Conservation (phyloP, 345 rosid genomes). For the Abelmoschus esculentus region DNA sequence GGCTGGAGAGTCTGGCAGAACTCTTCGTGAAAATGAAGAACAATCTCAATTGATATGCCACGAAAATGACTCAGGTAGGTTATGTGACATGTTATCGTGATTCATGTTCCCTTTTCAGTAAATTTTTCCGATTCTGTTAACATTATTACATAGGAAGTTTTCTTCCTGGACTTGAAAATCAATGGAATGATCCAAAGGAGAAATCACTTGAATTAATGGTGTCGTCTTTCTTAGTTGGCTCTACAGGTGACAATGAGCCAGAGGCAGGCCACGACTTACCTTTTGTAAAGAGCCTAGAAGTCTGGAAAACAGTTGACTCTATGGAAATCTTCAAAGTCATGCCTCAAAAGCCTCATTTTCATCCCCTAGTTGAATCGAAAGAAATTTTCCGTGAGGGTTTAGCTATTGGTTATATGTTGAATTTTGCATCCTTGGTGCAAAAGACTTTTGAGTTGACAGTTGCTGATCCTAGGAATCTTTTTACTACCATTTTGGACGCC, state of each 20-base stretch:
- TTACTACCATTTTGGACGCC: constrained; percentile 4
- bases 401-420: neutral
- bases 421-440: constrained; percentile 9
- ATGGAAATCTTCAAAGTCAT: constrained; percentile 3
- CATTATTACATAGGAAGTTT: neutral
- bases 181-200: neutral
- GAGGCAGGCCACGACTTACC: neutral
- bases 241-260: neutral
- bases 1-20: neutral
- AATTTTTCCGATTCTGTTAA: neutral
- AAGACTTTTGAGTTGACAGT: neutral
- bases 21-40: neutral
- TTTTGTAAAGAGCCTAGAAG: neutral
- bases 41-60: neutral
- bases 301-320: constrained; percentile 2
- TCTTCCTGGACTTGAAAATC: neutral
- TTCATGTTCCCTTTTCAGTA: neutral
- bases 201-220: neutral
- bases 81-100: neutral
- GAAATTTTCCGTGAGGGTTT: constrained; percentile 5
- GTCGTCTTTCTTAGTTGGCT: neutral
- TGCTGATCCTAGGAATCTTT: neutral
- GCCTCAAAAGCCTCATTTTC: constrained; percentile 13
- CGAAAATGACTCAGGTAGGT: neutral
- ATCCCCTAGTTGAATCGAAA: neutral